Conservation (phyloP, 2,329 filamentous ascomycete genomes). For the Plenodomus biglobosus region DNA sequence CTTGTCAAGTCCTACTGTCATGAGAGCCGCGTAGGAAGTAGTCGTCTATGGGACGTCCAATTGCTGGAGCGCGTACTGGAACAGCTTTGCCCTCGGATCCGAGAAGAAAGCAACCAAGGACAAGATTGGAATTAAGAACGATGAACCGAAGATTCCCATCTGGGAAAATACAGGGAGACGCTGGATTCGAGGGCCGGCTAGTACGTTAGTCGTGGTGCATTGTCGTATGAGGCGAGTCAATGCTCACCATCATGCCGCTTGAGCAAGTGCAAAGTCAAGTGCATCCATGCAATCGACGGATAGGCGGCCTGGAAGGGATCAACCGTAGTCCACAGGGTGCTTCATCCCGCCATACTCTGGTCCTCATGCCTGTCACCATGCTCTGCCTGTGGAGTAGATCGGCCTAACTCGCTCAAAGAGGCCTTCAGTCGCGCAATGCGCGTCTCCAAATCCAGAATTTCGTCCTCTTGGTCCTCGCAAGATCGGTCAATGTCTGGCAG, state of each 20-base stretch:
- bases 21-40: too few species aligned
- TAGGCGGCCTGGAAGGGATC: conserved; percentile 29
- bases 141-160: neutral
- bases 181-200: too few species aligned
- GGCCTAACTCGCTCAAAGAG: conserved; percentile 36
- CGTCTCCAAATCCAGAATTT: conserved; percentile 67
- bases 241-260: conserved; percentile 5
- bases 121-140: neutral
- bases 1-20: too few species aligned
- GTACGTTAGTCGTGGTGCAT: neutral
- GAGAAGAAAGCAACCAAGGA: too few species aligned
- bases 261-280: conserved; percentile 27
- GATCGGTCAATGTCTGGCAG: conserved; percentile 71
- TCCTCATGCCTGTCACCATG: conserved; percentile 20
- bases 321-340: conserved; percentile 25
- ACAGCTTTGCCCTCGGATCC: too few species aligned
- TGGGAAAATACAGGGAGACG: neutral
- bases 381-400: conserved; percentile 20
- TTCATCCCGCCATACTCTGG: conserved; percentile 44
- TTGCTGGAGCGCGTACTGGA: too few species aligned
- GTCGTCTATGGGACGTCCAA: too few species aligned
- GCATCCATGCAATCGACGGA: conserved; percentile 37
- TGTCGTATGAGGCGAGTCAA: neutral
- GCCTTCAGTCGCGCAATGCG: conserved; percentile 63
- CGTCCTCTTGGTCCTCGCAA: conserved; percentile 68